Percentiles rank a stretch among this genome's conserved stretches.
Conservation (phyloP, 2,329 filamentous ascomycete genomes). For the Fusarium fujikuroi region DNA sequence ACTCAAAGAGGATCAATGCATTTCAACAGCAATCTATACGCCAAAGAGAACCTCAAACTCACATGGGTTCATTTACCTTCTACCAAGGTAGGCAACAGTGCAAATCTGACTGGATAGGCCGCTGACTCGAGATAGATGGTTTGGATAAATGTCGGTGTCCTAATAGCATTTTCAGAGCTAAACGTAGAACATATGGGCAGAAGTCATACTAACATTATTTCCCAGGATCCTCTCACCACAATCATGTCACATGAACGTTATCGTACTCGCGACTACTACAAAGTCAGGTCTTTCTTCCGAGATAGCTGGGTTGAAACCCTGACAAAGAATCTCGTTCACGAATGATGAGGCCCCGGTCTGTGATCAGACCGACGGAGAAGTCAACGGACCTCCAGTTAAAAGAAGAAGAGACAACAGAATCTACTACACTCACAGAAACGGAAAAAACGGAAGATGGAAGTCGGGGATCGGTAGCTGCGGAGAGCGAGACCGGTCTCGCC, state of each 20-base stretch:
- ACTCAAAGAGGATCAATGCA: neutral
- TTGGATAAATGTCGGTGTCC: slow-evolving; percentile 16
- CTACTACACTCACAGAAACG: too few relatives aligned
- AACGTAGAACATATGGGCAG: too few relatives aligned
- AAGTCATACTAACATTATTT: neutral
- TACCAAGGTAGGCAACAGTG: neutral
- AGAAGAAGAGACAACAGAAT: neutral
- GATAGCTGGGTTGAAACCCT: slow-evolving; percentile 3
- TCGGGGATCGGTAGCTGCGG: neutral
- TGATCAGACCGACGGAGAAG: neutral
- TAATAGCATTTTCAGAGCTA: too few relatives aligned
- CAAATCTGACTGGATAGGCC: rapidly evolving
- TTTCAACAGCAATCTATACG: neutral
- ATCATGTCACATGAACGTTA: neutral
- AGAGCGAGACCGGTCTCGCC: neutral
- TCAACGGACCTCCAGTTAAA: neutral
- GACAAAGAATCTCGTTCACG: neutral
- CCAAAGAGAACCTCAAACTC: neutral
- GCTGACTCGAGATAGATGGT: neutral
- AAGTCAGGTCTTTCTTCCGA: neutral
- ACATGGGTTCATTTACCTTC: slow-evolving; percentile 6
- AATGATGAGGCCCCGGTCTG: slow-evolving; percentile 6
- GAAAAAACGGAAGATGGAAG: neutral
- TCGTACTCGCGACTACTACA: neutral
- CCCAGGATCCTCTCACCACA: neutral